These are phyloP conservation scores for Aspergillus sclerotiicarbonarius DNA, from an alignment of 495 filamentous ascomycete species.

Conservation along the genomic window DNA sequence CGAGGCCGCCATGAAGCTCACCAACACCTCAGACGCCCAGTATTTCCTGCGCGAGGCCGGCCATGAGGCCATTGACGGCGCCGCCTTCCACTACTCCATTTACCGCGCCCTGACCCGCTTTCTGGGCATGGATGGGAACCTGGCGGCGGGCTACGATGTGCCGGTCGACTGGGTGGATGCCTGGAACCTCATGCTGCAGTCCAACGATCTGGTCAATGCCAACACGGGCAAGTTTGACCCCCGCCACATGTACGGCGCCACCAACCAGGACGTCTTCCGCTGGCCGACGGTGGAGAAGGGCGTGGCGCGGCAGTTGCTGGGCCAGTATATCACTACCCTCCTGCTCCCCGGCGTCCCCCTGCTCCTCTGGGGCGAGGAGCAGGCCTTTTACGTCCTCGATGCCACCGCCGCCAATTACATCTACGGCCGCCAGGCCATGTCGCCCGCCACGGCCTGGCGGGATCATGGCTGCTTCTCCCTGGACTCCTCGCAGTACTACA, in stretches of 20 bases:
- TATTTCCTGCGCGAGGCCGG: slow-evolving; percentile 57
- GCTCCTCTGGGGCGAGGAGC: slow-evolving; percentile 68
- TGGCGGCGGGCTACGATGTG: slow-evolving; percentile 59
- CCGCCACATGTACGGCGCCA: slow-evolving; percentile 67
- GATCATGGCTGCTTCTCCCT: slow-evolving; percentile 66
- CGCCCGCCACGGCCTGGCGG: slow-evolving; percentile 63
- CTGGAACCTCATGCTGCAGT: slow-evolving; percentile 57
- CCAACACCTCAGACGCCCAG: slow-evolving; percentile 37
- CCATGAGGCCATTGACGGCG: slow-evolving; percentile 59
- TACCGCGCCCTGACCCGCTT: slow-evolving; percentile 68
- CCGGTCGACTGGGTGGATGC: slow-evolving; percentile 55
- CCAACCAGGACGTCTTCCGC: slow-evolving; percentile 73
- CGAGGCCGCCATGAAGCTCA: slow-evolving; percentile 44
- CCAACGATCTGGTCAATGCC: slow-evolving; percentile 63
- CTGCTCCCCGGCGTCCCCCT: slow-evolving; percentile 64
- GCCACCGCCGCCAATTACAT: slow-evolving; percentile 67
- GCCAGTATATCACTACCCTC: slow-evolving; percentile 60
- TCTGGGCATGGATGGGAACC: slow-evolving; percentile 60
- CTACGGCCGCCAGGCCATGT: slow-evolving; percentile 66
- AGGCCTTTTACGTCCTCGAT: slow-evolving; percentile 65
- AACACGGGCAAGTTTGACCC: slow-evolving; percentile 67
- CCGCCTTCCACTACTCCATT: slow-evolving; percentile 68
- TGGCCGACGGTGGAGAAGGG: slow-evolving; percentile 67
- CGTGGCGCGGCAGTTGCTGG: slow-evolving; percentile 59
- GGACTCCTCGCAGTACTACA: slow-evolving; percentile 52